These are phyloP conservation scores for Populus euphratica DNA, from an alignment of 345 rosid genomes.

Conservation along the genomic window DNA sequence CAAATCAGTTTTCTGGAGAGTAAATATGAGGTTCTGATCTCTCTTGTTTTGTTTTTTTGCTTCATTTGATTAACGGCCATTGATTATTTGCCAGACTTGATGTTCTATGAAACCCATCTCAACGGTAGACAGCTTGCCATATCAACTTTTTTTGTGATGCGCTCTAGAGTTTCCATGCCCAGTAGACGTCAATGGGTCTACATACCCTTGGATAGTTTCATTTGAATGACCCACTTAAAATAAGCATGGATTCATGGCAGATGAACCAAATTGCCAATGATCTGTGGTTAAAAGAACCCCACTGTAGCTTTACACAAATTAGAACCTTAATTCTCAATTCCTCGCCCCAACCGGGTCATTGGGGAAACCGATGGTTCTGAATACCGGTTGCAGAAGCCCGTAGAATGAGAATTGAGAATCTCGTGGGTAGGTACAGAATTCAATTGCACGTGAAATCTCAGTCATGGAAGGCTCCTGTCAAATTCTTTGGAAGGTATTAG, in stretches of 20 bases:
- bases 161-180: conserved; percentile 3
- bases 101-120: conserved; percentile 15
- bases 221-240: not conserved
- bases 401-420: not conserved
- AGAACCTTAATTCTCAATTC: not conserved
- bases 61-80: conserved; percentile 23
- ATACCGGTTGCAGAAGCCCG: not conserved
- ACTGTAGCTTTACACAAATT: not conserved
- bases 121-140: conserved; percentile 22
- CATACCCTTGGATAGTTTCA: conserved; percentile 2
- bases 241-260: not conserved
- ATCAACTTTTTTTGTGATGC: conserved; percentile 6
- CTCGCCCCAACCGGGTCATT: not conserved
- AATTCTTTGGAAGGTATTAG: not conserved
- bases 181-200: not conserved
- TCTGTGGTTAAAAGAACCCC: not conserved
- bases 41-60: conserved; percentile 1
- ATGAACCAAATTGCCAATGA: not conserved
- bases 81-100: conserved; percentile 21
- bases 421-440: not conserved
- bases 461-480: not conserved
- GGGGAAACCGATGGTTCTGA: not conserved
- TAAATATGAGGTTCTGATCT: conserved; percentile 35
- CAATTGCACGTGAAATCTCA: not conserved
- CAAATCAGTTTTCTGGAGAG: conserved; percentile 10